phyloP scores from a whole-genome alignment of 1,284 basidiomycete species.

The Marasmius tenuissimus region DNA sequence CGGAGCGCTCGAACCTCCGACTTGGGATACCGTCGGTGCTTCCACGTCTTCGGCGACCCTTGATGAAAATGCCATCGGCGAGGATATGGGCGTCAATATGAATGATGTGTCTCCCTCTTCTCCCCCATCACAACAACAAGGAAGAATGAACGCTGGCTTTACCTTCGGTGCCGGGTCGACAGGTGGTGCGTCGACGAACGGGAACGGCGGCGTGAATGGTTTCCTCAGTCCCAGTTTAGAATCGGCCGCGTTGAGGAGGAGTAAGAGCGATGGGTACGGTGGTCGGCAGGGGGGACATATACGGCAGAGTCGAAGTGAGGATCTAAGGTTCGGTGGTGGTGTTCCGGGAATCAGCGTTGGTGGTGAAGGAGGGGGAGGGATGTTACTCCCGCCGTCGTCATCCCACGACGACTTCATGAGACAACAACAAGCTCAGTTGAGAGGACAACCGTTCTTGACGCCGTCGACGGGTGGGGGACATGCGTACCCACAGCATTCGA shows the following conservation, averaged over 20 bases:
- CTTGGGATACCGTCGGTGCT: constrained; percentile 17
- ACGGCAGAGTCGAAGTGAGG: constrained; percentile 54
- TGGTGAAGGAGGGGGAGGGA: constrained; percentile 12
- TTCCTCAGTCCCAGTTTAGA: constrained; percentile 49
- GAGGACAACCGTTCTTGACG: constrained; percentile 15
- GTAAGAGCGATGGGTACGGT: constrained; percentile 51
- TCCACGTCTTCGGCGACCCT: constrained; percentile 15
- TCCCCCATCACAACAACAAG: constrained; percentile 21
- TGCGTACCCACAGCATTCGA: not conserved
- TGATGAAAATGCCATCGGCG: constrained; percentile 25
- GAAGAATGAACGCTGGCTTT: constrained; percentile 23
- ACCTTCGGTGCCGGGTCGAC: constrained; percentile 25
- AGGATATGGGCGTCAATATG: constrained; percentile 38
- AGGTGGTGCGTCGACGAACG: constrained; percentile 9
- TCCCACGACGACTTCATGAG: constrained; percentile 43
- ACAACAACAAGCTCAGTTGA: constrained; percentile 20
- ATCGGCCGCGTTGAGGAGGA: constrained; percentile 37
- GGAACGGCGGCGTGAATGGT: constrained; percentile 18
- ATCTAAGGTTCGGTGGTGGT: constrained; percentile 29
- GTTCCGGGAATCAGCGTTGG: constrained; percentile 9
- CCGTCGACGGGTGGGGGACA: constrained; percentile 1
- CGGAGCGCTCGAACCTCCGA: constrained; percentile 52
- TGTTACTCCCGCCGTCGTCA: constrained; percentile 38
- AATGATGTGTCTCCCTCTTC: constrained; percentile 43
- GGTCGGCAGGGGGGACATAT: constrained; percentile 34